Conservation (phyloP, 176 grass and related monocot species). For the Bonia amplexicaulis region DNA sequence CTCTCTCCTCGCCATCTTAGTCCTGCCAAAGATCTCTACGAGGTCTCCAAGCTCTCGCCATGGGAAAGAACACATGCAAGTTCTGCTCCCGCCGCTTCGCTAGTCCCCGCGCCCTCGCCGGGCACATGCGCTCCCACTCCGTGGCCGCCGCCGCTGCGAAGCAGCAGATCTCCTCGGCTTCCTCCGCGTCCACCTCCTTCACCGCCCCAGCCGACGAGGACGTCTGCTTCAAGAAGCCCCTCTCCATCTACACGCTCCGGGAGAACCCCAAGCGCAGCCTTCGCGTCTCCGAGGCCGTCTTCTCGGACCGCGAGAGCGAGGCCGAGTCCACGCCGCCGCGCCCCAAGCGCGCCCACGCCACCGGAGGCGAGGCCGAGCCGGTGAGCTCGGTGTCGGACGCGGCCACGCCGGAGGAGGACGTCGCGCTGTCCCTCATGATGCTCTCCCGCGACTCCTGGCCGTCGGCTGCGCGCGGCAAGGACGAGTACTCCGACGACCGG, state of each 20-base stretch:
- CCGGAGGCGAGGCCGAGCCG: slow-evolving; percentile 28
- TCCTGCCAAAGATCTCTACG: slow-evolving; percentile 25
- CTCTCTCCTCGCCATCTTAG: slow-evolving; percentile 33
- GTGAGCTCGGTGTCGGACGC: slow-evolving; percentile 60
- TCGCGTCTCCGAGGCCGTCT: slow-evolving; percentile 27
- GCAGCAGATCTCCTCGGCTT: slow-evolving; percentile 42
- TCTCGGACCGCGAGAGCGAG: slow-evolving; percentile 68
- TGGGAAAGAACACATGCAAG: slow-evolving; percentile 69
- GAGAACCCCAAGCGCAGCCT: slow-evolving; percentile 68
- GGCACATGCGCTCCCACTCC: slow-evolving; percentile 82
- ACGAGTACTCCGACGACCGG: slow-evolving; percentile 18
- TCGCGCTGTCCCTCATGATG: slow-evolving; percentile 59
- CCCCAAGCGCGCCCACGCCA: slow-evolving; percentile 14
- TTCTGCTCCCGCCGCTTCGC: slow-evolving; percentile 71
- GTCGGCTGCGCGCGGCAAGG: neutral
- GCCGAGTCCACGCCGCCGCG: slow-evolving; percentile 42
- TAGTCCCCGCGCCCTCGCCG: slow-evolving; percentile 57
- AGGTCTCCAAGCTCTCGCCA: slow-evolving; percentile 33
- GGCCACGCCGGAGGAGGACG: slow-evolving; percentile 52
- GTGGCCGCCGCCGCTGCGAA: slow-evolving; percentile 11
- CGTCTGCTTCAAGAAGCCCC: slow-evolving; percentile 6
- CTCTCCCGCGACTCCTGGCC: slow-evolving; percentile 65
- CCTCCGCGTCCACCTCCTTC: slow-evolving; percentile 40
- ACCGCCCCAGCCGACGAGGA: neutral
- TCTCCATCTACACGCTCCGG: slow-evolving; percentile 36